phyloP scores from a whole-genome alignment of 1,284 basidiomycete species.

The Naganishia sp. region DNA sequence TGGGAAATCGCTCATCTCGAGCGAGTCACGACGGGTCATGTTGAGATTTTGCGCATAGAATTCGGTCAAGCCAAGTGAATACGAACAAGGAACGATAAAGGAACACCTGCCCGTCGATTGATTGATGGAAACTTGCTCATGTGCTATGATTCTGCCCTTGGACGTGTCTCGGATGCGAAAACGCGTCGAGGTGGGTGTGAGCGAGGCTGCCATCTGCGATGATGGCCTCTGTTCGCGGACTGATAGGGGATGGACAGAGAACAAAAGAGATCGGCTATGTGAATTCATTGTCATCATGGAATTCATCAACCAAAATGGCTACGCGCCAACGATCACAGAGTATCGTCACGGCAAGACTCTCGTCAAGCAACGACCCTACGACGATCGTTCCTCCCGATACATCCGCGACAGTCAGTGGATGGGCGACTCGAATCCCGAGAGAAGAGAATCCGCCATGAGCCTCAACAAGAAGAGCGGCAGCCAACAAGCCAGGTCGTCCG shows the following conservation, averaged over 20 bases:
- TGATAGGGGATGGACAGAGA: background rate
- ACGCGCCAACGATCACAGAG: background rate
- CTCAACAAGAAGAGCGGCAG: background rate
- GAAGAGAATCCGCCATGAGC: background rate
- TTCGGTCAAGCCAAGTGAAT: background rate
- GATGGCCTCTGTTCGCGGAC: background rate
- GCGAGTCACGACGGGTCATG: slow-evolving; percentile 14
- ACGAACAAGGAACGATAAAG: slow-evolving; percentile 10
- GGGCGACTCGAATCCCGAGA: slow-evolving; percentile 4
- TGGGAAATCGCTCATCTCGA: background rate
- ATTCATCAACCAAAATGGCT: background rate
- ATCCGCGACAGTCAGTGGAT: background rate
- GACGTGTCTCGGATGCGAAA: slow-evolving; percentile 10
- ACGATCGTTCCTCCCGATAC: background rate
- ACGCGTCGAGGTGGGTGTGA: slow-evolving; percentile 2
- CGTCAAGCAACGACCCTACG: slow-evolving; percentile 1
- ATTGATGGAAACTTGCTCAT: background rate
- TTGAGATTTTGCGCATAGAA: background rate
- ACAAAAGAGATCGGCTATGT: background rate
- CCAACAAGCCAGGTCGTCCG: background rate
- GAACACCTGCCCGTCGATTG: background rate
- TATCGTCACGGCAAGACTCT: slow-evolving; percentile 5
- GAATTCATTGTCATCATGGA: background rate
- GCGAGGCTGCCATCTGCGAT: background rate
- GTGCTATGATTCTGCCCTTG: background rate